Base-by-base conservation (phyloP, 805 yeast species). In the Myxozyma kluyveri region DNA sequence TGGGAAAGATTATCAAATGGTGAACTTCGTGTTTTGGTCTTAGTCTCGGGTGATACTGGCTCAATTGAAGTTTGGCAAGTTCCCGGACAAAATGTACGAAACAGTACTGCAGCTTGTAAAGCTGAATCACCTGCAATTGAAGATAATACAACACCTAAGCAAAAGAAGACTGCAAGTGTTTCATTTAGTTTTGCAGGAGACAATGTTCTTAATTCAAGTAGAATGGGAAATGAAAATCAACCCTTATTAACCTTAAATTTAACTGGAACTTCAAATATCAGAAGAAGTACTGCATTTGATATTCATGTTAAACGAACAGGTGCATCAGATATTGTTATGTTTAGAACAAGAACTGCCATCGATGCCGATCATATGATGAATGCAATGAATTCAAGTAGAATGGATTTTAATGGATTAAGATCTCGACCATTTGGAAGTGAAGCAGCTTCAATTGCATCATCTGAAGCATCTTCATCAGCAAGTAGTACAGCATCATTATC, bases 251-350 rank as follows among this genome's bases (percentile, higher is more conserved):
- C 56, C 12, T 37, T 59, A 14, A 33, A 42, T 6, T 27, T 59
- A 7, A 55, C 47, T 7, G 33, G 41, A 23, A 51, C 41, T 14
- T 44, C 61, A 5, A 46, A 19, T 22, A 43, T 55, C 18, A 45
- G 61, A 22, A 50, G 57, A 9, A 52, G 60, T 7, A 60, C 64
- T 3, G 63, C 59, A 12, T 58, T 61, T 32, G 64, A 61, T 37
- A 41, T 61, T 12, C 60, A 59, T 32, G 40, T 61, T 41, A 47
- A 54, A 45, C 51, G 52, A 18, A 32, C 50, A 3, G 54, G 45
- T 3, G 39, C 49, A 9, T 21, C 52, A 2, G 54, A 53, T 6
- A 49, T 51, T 29, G 52, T 52, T 14, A 61, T 61, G 64, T 55
- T 61, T 26, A 45, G 64, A 4, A 39, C 56, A n/a, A 50, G 61